phyloP scores from a whole-genome alignment of 2,329 filamentous ascomycete species.

The Pseudopithomyces chartarum region DNA sequence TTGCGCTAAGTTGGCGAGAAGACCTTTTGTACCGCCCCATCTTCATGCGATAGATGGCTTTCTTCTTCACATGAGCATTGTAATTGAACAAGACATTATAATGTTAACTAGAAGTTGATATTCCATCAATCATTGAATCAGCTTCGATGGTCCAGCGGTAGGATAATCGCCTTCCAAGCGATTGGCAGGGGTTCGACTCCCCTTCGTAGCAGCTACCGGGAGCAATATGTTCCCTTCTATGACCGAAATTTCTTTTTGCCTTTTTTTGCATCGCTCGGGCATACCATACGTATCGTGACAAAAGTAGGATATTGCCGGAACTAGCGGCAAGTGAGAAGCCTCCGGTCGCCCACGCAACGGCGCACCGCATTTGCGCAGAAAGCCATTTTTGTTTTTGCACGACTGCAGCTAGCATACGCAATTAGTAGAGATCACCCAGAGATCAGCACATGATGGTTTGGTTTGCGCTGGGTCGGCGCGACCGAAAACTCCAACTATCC shows the following conservation, averaged over 20 bases:
- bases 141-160: slow-evolving; percentile 30
- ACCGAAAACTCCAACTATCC: neutral
- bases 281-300: neutral
- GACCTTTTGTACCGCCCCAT: no score
- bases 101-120: no score
- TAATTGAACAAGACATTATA: no score
- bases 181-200: slow-evolving; percentile 35
- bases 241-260: slow-evolving; percentile 6
- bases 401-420: neutral
- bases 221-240: neutral
- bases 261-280: neutral
- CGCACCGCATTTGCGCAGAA: slow-evolving; percentile 4
- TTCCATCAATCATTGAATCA: no score
- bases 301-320: neutral
- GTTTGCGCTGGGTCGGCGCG: neutral
- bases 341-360: neutral
- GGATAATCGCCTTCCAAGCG: slow-evolving; percentile 34
- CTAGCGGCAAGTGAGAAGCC: neutral
- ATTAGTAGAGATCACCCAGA: neutral
- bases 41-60: no score
- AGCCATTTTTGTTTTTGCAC: slow-evolving; percentile 6
- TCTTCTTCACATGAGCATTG: no score
- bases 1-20: no score
- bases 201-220: slow-evolving; percentile 18
- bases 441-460: neutral